Conservation (phyloP, 345 rosid genomes). For the Trapa incisa region DNA sequence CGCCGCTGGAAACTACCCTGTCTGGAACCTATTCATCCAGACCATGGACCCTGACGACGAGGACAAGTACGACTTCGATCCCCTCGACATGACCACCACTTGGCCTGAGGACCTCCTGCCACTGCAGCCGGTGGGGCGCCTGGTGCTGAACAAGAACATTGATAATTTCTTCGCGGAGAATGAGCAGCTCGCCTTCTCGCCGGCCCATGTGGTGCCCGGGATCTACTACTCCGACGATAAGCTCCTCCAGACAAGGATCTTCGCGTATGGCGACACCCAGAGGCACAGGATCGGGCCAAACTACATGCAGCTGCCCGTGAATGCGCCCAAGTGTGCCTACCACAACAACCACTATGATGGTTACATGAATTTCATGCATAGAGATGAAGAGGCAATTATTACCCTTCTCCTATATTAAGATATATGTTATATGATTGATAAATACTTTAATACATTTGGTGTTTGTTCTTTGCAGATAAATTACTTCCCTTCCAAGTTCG, state of each 20-base stretch:
- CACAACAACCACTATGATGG: constrained; percentile 93
- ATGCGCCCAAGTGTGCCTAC: constrained; percentile 86
- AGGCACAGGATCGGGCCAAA: constrained; percentile 98
- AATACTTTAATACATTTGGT: neutral
- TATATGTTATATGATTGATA: neutral
- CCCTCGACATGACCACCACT: constrained; percentile 83
- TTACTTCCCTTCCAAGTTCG: constrained; percentile 85
- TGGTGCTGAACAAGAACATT: constrained; percentile 91
- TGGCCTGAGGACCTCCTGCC: constrained; percentile 98
- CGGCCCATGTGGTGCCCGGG: constrained; percentile 80
- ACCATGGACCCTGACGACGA: constrained; percentile 72
- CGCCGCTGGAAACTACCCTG: constrained; percentile 79
- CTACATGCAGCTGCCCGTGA: constrained; percentile 78
- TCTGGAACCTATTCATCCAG: constrained; percentile 82
- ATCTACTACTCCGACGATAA: constrained; percentile 74
- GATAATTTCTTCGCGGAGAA: constrained; percentile 92
- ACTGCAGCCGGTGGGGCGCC: constrained; percentile 86
- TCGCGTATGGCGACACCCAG: constrained; percentile 82
- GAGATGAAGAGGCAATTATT: constrained; percentile 59
- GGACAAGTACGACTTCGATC: constrained; percentile 73
- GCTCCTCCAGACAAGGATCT: constrained; percentile 66
- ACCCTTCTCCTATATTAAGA: neutral
- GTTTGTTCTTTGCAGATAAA: constrained; percentile 39
- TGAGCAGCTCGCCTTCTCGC: constrained; percentile 81
- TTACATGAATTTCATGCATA: constrained; percentile 84